phyloP scores from a whole-genome alignment of 305 asterid species.

The Rubia balearica region DNA sequence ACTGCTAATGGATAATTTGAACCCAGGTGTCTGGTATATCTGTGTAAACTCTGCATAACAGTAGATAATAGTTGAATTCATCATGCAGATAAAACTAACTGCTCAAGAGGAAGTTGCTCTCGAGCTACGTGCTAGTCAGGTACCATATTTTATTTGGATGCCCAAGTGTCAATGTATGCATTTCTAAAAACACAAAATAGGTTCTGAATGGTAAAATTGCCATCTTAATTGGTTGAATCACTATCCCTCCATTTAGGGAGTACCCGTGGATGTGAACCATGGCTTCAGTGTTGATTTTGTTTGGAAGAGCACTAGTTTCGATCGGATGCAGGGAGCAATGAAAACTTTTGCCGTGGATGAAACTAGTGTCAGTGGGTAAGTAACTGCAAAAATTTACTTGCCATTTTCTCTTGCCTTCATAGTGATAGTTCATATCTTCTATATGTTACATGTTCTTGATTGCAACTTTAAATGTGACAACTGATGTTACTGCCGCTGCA shows the following conservation, averaged over 20 bases:
- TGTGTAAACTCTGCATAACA: neutral
- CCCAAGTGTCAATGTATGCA: neutral
- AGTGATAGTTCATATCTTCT: constrained; percentile 4
- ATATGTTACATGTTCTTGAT: neutral
- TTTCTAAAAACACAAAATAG: neutral
- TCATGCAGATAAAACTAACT: constrained; percentile 81
- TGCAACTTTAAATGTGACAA: neutral
- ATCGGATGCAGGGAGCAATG: constrained; percentile 99
- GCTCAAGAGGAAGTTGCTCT: constrained; percentile 99
- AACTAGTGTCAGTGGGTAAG: constrained; percentile 99
- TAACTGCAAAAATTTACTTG: constrained; percentile 2
- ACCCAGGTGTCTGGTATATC: neutral
- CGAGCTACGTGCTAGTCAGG: constrained; percentile 98
- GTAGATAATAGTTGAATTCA: constrained; percentile 6
- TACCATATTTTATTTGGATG: constrained; percentile 17
- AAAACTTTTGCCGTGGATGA: constrained; percentile 99
- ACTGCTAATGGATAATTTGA: neutral
- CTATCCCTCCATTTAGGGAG: constrained; percentile 57
- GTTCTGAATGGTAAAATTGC: neutral
- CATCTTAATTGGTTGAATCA: constrained; percentile 17
- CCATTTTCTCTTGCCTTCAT: neutral
- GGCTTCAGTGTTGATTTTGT: constrained; percentile 97
- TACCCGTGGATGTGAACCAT: constrained; percentile 83
- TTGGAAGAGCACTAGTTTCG: constrained; percentile 99
- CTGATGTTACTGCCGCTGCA: neutral